phyloP scores from a whole-genome alignment of 768 basidiomycete genomes.

The Trametes sanguinea region DNA sequence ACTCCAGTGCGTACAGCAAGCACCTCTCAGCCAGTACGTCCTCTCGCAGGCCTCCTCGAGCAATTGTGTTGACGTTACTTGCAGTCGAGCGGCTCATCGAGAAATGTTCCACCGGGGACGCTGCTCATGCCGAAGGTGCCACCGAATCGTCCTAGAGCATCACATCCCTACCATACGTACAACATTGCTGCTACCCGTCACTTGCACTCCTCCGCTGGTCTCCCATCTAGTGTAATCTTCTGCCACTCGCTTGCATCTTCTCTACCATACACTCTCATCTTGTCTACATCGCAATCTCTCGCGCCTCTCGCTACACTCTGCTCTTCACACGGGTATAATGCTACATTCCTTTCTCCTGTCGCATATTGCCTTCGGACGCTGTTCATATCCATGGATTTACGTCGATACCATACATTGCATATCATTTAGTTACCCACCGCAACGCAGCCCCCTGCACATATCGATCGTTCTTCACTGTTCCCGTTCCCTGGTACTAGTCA shows the following conservation, averaged over 20 bases:
- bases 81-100: conserved; percentile 72
- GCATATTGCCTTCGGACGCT: conserved; percentile 23
- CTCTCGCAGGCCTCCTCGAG: conserved; percentile 13
- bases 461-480: conserved; percentile 8
- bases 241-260: conserved; percentile 10
- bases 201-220: not conserved
- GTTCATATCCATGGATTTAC: conserved; percentile 20
- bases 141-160: conserved; percentile 6
- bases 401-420: conserved; percentile 22
- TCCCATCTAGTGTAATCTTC: conserved; percentile 3
- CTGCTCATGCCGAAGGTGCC: conserved; percentile 1
- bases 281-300: conserved; percentile 14
- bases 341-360: conserved; percentile 21
- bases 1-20: conserved; percentile 74
- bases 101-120: conserved; percentile 37
- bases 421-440: conserved; percentile 21
- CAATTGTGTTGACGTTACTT: conserved; percentile 2
- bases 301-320: not conserved
- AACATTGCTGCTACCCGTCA: conserved; percentile 1
- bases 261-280: conserved; percentile 8
- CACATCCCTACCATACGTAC: not conserved
- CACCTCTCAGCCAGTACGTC: conserved; percentile 77
- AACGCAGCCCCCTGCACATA: conserved; percentile 10
- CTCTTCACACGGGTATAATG: conserved; percentile 20
- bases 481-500: conserved; percentile 1